Percentiles rank a stretch among this genome's conserved stretches.
phyloP scores from a whole-genome alignment of 345 rosid species.

The Hibiscus syriacus region DNA sequence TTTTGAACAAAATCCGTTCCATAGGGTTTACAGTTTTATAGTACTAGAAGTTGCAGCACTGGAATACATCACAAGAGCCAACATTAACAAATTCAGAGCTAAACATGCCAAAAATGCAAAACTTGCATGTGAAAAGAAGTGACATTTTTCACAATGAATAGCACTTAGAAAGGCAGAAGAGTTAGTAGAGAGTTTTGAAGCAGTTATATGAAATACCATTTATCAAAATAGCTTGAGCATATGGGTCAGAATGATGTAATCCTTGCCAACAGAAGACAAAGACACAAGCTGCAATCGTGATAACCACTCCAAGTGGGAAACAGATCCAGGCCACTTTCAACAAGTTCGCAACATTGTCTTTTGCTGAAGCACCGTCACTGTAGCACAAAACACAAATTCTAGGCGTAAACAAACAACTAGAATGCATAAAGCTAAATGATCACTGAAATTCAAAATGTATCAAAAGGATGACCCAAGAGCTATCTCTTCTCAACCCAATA shows the following conservation, averaged over 20 bases:
- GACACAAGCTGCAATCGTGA: constrained; percentile 41
- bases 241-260: constrained; percentile 47
- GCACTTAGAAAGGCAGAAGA: background rate
- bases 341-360: constrained; percentile 28
- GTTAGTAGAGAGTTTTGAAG: background rate
- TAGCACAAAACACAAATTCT: constrained; percentile 13
- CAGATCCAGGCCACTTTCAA: constrained; percentile 84
- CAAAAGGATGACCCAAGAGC: background rate
- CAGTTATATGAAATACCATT: constrained; percentile 45
- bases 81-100: too few species aligned
- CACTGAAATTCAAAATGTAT: background rate
- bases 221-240: constrained; percentile 72
- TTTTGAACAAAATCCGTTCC: background rate
- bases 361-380: constrained; percentile 44
- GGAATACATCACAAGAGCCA: background rate
- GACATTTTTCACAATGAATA: background rate
- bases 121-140: background rate
- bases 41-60: background rate
- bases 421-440: background rate
- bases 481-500: background rate
- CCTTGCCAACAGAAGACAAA: constrained; percentile 87
- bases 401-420: background rate
- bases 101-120: background rate
- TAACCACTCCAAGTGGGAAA: constrained; percentile 55
- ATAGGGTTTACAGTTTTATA: background rate